A percentile compares a stretch with the other conserved stretches of the same genome.
phyloP scores from a whole-genome alignment of 2,329 filamentous ascomycete species.

The Colletotrichum ledebouriae region DNA sequence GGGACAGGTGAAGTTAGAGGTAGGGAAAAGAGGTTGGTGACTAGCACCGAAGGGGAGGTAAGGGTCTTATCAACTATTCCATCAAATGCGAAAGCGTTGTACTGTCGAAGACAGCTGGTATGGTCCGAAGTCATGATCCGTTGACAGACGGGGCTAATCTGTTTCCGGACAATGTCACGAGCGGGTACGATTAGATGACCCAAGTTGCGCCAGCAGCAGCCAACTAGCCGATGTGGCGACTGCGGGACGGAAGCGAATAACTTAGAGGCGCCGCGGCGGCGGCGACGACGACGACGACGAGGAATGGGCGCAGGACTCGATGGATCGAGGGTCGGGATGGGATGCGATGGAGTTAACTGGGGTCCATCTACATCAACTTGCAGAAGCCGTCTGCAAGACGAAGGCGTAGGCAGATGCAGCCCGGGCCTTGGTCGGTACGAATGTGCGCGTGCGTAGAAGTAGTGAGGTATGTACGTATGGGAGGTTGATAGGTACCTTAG shows the following conservation, averaged over 20 bases:
- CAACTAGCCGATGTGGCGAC: conserved; percentile 34
- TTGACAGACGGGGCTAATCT: conserved; percentile 44
- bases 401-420: conserved; percentile 32
- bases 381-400: conserved; percentile 36
- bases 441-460: not conserved
- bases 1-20: conserved; percentile 20
- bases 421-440: conserved; percentile 28
- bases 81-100: conserved; percentile 31
- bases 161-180: conserved; percentile 45
- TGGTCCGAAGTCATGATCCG: conserved; percentile 43
- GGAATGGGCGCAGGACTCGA: conserved; percentile 28
- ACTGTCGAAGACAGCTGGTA: conserved; percentile 39
- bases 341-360: conserved; percentile 33
- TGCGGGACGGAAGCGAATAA: conserved; percentile 32
- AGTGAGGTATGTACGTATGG: conserved; percentile 3
- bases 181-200: conserved; percentile 38
- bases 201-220: conserved; percentile 35
- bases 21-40: not conserved
- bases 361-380: conserved; percentile 34
- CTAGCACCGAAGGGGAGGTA: conserved; percentile 25
- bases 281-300: conserved; percentile 11
- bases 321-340: conserved; percentile 26
- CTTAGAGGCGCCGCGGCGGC: conserved; percentile 9
- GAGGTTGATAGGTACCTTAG: conserved; percentile 18
- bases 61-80: conserved; percentile 41